These are phyloP conservation scores for Chrysosporium keratinophilum DNA, from an alignment of 2,329 filamentous ascomycete species.

Conservation along the genomic window DNA sequence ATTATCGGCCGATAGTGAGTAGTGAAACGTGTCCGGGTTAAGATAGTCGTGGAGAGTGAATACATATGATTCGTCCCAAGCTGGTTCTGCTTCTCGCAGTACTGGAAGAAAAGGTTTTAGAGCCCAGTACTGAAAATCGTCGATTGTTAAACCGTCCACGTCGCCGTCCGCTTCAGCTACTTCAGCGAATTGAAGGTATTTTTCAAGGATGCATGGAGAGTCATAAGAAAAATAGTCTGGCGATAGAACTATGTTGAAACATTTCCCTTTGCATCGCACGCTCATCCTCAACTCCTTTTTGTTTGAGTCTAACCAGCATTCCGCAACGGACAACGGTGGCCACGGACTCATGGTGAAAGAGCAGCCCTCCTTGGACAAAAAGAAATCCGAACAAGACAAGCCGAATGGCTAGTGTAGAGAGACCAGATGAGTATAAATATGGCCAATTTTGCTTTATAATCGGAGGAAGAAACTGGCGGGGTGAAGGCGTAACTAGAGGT, in stretches of 20 bases:
- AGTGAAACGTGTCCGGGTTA: constrained; percentile 3
- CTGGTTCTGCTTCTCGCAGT: constrained; percentile 1
- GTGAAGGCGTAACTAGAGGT: too few species aligned
- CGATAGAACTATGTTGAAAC: constrained; percentile 7
- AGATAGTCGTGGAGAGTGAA: constrained; percentile 9
- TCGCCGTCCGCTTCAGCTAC: not conserved
- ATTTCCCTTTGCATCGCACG: constrained; percentile 10
- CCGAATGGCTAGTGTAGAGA: too few species aligned
- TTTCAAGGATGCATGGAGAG: constrained; percentile 1
- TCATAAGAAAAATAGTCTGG: constrained; percentile 5
- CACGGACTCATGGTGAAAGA: constrained; percentile 5
- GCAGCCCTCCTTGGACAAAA: not conserved
- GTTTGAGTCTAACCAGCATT: constrained; percentile 7
- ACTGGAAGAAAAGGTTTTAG: constrained; percentile 9
- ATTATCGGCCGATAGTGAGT: not conserved
- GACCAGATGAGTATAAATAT: too few species aligned
- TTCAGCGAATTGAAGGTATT: constrained; percentile 6
- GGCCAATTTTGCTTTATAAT: too few species aligned
- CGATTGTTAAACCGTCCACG: not conserved
- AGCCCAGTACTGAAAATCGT: constrained; percentile 8
- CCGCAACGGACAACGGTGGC: constrained; percentile 5
- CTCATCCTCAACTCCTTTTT: constrained; percentile 8
- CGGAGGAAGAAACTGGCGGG: too few species aligned
- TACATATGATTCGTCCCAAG: not conserved
- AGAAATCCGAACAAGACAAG: too few species aligned